A percentile compares a stretch with the other conserved stretches of the same genome.
phyloP scores from a whole-genome alignment of 768 basidiomycete genomes.

The Phylloporus sp. region DNA sequence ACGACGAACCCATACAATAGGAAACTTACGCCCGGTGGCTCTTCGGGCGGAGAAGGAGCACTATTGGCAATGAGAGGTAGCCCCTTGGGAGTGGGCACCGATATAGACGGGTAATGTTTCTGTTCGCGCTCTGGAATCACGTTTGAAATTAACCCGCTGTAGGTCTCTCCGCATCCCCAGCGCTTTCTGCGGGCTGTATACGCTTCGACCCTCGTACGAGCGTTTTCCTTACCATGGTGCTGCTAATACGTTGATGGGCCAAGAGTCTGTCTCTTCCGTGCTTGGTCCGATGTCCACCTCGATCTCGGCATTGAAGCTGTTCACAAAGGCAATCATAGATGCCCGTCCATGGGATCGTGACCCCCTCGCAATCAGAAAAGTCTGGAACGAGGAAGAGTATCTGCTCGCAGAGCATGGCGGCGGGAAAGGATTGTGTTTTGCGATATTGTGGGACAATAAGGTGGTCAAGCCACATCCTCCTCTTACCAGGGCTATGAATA shows the following conservation, averaged over 20 bases:
- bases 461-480: slow-evolving; percentile 60
- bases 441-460: slow-evolving; percentile 65
- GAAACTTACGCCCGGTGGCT: slow-evolving; percentile 70
- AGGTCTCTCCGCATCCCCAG: slow-evolving; percentile 74
- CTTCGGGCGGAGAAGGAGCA: slow-evolving; percentile 84
- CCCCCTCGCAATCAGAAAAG: slow-evolving; percentile 51
- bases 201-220: slow-evolving; percentile 64
- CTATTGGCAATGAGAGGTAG: slow-evolving; percentile 51
- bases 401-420: slow-evolving; percentile 53
- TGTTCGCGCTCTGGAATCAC: not conserved
- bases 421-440: slow-evolving; percentile 50
- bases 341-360: slow-evolving; percentile 62
- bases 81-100: slow-evolving; percentile 68
- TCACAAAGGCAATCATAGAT: slow-evolving; percentile 34
- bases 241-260: slow-evolving; percentile 63
- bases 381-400: slow-evolving; percentile 60
- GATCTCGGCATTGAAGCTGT: slow-evolving; percentile 59
- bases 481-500: slow-evolving; percentile 53
- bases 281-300: slow-evolving; percentile 67
- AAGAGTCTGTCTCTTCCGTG: slow-evolving; percentile 69
- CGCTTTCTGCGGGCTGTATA: slow-evolving; percentile 66
- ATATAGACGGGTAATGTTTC: slow-evolving; percentile 62
- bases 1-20: slow-evolving; percentile 76
- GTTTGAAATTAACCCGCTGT: not conserved
- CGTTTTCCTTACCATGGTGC: slow-evolving; percentile 68